Percentiles rank a stretch among this genome's conserved stretches.
These are phyloP conservation scores for Clonostachys rhizophaga DNA, from an alignment of 2,329 filamentous ascomycete species.

Conservation along the genomic window DNA sequence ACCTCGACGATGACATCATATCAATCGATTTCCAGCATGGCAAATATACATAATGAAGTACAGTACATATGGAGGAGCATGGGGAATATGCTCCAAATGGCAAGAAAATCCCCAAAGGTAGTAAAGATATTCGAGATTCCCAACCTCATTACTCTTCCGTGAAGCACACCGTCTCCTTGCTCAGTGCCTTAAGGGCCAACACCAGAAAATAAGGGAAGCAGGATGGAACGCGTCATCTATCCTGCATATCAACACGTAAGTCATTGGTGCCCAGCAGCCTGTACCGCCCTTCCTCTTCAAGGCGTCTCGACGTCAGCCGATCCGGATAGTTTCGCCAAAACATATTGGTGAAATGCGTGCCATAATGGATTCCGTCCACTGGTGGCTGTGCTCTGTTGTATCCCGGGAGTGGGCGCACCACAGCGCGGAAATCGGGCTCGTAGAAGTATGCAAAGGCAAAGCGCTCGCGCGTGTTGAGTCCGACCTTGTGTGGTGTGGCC, in stretches of 20 bases:
- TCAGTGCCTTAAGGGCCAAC: no score
- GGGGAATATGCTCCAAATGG: no score
- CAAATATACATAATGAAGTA: no score
- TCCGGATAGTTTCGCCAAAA: conserved; percentile 43
- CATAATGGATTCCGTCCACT: conserved; percentile 33
- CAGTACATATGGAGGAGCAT: conserved; percentile 5
- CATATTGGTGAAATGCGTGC: conserved; percentile 48
- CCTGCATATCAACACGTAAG: no score
- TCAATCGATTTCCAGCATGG: neutral
- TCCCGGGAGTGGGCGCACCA: conserved; percentile 33
- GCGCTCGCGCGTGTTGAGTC: conserved; percentile 39
- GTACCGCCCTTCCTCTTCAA: no score
- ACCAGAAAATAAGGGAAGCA: no score
- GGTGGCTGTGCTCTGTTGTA: conserved; percentile 21
- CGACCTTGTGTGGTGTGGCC: conserved; percentile 17
- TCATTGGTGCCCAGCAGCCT: no score
- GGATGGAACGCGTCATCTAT: no score
- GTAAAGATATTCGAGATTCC: no score
- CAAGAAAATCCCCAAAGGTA: no score
- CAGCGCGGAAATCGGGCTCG: conserved; percentile 41
- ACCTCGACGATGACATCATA: neutral
- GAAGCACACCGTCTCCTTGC: no score
- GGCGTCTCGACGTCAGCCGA: conserved; percentile 26
- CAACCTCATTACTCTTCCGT: no score
- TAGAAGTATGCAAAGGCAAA: conserved; percentile 47